phyloP scores from a whole-genome alignment of 2,329 filamentous ascomycete species.

The Zymoseptoria tritici region DNA sequence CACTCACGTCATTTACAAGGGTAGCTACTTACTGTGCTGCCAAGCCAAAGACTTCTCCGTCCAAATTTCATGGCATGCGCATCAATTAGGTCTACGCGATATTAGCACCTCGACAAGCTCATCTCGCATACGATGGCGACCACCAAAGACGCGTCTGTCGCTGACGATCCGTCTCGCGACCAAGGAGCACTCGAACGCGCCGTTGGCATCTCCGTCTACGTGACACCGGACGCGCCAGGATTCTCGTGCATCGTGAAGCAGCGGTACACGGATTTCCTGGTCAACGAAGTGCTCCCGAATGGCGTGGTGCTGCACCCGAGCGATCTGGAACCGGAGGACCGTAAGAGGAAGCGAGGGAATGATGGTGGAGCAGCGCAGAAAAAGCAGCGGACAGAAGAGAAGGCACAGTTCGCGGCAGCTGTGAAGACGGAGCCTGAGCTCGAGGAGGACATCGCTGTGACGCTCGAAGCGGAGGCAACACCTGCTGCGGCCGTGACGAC shows the following conservation, averaged over 20 bases:
- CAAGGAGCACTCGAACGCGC: conserved; percentile 34
- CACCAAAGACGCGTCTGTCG: background rate
- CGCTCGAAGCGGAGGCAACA: background rate
- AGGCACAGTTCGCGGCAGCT: conserved; percentile 2
- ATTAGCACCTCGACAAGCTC: background rate
- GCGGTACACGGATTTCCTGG: conserved; percentile 84
- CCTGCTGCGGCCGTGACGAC: background rate
- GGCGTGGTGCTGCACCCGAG: conserved; percentile 69
- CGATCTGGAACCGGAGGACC: conserved; percentile 26
- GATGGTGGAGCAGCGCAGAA: conserved; percentile 10
- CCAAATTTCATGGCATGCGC: background rate
- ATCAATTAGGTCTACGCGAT: background rate
- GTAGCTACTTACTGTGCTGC: background rate
- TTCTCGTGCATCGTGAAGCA: conserved; percentile 63
- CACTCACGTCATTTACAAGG: background rate
- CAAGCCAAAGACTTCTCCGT: background rate
- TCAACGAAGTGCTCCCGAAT: conserved; percentile 75
- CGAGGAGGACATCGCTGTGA: background rate
- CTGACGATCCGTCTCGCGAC: background rate
- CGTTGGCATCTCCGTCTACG: conserved; percentile 57
- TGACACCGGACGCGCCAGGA: conserved; percentile 49
- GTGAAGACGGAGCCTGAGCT: background rate
- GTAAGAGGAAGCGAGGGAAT: conserved; percentile 19
- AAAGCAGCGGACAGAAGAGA: conserved; percentile 7
- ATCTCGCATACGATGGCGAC: background rate